phyloP scores from a whole-genome alignment of 2,329 filamentous ascomycete genomes.

The Fusarium tjaetaba region DNA sequence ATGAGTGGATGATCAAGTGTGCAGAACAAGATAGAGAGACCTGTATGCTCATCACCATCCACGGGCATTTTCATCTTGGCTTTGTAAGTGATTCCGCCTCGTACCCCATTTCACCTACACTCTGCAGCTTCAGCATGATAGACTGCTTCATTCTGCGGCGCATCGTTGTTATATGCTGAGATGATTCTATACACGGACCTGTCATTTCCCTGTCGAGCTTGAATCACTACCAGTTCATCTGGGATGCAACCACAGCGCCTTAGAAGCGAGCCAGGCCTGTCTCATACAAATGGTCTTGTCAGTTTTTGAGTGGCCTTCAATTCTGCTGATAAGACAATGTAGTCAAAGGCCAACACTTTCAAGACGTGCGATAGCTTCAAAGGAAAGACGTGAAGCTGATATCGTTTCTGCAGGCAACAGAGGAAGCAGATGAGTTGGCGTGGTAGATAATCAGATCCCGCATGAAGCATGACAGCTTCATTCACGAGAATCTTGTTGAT shows the following conservation, averaged over 20 bases:
- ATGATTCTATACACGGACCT: not conserved
- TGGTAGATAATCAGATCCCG: not conserved
- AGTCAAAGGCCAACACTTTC: fast-evolving
- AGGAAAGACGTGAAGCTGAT: not conserved
- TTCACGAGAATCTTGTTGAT: fast-evolving
- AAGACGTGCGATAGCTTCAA: not conserved
- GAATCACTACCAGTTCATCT: not conserved
- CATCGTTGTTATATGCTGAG: too few species aligned
- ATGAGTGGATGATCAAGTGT: not conserved
- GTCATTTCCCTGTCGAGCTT: too few species aligned
- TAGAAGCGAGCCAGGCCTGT: too few species aligned
- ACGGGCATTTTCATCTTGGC: not conserved
- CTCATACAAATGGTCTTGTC: not conserved
- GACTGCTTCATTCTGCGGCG: not conserved
- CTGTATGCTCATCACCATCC: not conserved
- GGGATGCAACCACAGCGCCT: not conserved
- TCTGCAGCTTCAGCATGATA: not conserved
- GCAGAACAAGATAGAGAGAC: not conserved
- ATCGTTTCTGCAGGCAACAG: fast-evolving
- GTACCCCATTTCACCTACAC: not conserved
- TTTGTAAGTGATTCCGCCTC: too few species aligned
- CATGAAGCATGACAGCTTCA: not conserved
- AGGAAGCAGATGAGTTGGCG: too few species aligned
- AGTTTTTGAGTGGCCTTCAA: fast-evolving
- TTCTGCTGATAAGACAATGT: fast-evolving